phyloP scores from a whole-genome alignment of 2,329 filamentous ascomycete species.

The Colletotrichum siamense region DNA sequence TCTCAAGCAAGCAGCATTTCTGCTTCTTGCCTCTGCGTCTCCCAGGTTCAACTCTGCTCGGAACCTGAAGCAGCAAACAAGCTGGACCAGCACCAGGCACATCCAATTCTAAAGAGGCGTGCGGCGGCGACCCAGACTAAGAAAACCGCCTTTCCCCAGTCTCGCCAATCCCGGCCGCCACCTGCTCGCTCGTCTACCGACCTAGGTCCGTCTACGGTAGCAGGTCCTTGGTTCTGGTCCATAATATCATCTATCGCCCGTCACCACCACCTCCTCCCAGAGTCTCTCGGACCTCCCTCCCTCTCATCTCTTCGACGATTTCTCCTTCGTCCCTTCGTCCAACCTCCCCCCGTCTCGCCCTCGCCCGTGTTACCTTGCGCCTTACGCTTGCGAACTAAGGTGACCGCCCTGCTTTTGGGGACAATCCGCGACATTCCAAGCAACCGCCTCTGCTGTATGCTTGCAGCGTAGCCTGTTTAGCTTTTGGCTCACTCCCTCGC shows the following conservation, averaged over 20 bases:
- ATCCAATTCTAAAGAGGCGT: not conserved
- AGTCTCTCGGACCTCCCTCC: conserved; percentile 17
- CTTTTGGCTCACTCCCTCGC: conserved; percentile 3
- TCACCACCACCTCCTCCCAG: not conserved
- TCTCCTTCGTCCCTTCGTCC: conserved; percentile 6
- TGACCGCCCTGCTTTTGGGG: not conserved
- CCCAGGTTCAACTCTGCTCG: not conserved
- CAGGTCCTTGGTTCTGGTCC: not conserved
- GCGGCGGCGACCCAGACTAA: not conserved
- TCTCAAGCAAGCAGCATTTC: not conserved
- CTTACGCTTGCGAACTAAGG: not conserved
- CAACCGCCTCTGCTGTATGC: not conserved
- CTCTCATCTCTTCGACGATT: conserved; percentile 6
- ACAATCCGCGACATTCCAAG: conserved; percentile 16
- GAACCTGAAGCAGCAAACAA: not conserved
- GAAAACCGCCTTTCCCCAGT: not conserved
- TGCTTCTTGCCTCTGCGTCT: not conserved
- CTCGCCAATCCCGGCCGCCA: not conserved
- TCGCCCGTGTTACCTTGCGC: not conserved
- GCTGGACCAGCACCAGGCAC: not conserved
- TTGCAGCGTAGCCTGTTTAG: not conserved
- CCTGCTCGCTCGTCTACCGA: not conserved
- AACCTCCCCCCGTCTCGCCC: conserved; percentile 7
- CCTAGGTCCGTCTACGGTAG: not conserved
- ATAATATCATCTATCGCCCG: conserved; percentile 1